A percentile compares a stretch with the other conserved stretches of the same genome.
Conservation (phyloP, 805 yeast genomes). For the Saccharomycopsis sp. region DNA sequence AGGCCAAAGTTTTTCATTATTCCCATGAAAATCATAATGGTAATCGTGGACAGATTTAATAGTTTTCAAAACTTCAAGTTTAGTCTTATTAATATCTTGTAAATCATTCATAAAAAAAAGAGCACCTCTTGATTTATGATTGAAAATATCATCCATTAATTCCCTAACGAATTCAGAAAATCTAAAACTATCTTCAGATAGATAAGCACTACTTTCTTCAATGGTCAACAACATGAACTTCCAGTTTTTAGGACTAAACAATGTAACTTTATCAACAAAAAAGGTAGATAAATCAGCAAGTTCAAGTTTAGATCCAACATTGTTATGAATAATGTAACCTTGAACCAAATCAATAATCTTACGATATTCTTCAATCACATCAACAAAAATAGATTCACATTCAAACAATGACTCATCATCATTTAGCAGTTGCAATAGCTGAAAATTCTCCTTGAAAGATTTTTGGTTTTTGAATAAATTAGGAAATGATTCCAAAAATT, state of each 20-base stretch:
- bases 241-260: slow-evolving; percentile 13
- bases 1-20: slow-evolving; percentile 10
- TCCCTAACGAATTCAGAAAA: not conserved
- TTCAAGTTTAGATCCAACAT: slow-evolving; percentile 2
- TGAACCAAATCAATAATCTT: slow-evolving; percentile 9
- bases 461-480: slow-evolving; percentile 6
- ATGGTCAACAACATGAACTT: slow-evolving; percentile 1
- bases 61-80: slow-evolving; percentile 1
- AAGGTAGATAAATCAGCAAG: slow-evolving; percentile 9
- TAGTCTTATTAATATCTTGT: not conserved
- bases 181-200: not conserved
- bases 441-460: slow-evolving; percentile 4
- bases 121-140: not conserved
- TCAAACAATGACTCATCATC: too few relatives aligned
- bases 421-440: too few relatives aligned
- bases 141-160: not conserved
- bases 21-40: slow-evolving; percentile 12
- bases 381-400: too few relatives aligned
- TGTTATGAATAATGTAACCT: slow-evolving; percentile 2
- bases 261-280: slow-evolving; percentile 5
- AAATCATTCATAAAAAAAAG: slow-evolving; percentile 1
- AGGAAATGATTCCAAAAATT: too few relatives aligned
- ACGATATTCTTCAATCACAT: slow-evolving; percentile 4
- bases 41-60: slow-evolving; percentile 3
- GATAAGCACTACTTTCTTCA: slow-evolving; percentile 1